These are phyloP conservation scores for Grammothele lineata DNA, from an alignment of 768 basidiomycete species.

Conservation along the genomic window DNA sequence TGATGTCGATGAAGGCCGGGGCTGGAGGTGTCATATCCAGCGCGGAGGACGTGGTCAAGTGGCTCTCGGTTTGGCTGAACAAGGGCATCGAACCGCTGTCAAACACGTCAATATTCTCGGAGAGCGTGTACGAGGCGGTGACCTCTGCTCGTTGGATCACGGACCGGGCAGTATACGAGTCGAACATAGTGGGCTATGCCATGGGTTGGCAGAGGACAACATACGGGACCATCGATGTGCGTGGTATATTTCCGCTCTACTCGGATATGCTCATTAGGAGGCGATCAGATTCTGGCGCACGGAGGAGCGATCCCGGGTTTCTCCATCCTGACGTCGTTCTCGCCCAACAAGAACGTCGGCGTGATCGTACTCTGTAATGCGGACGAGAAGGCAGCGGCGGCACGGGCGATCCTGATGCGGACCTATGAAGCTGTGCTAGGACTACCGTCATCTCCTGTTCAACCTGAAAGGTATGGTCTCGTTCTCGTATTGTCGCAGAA, in stretches of 20 bases:
- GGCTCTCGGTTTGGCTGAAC: constrained; percentile 36
- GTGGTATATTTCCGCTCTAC: too few relatives aligned
- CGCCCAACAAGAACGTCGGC: constrained; percentile 35
- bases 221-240: constrained; percentile 37
- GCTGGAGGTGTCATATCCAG: constrained; percentile 42
- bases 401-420: neutral
- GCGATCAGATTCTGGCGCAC: constrained; percentile 36
- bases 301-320: constrained; percentile 34
- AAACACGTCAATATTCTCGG: constrained; percentile 32
- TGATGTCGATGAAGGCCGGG: constrained; percentile 28
- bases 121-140: constrained; percentile 25
- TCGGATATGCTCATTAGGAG: too few relatives aligned
- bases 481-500: too few relatives aligned
- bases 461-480: too few relatives aligned
- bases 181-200: constrained; percentile 36
- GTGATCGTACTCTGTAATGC: constrained; percentile 26
- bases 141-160: constrained; percentile 31
- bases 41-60: constrained; percentile 40
- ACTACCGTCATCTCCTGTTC: too few relatives aligned
- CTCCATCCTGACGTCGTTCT: constrained; percentile 28
- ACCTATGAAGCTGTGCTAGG: constrained; percentile 7
- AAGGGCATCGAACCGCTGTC: constrained; percentile 30
- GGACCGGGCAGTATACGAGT: constrained; percentile 1
- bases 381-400: constrained; percentile 3
- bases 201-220: constrained; percentile 39